Conservation (phyloP, 371 early-diverging fungal genomes). For the Haplosporangium sp. region DNA sequence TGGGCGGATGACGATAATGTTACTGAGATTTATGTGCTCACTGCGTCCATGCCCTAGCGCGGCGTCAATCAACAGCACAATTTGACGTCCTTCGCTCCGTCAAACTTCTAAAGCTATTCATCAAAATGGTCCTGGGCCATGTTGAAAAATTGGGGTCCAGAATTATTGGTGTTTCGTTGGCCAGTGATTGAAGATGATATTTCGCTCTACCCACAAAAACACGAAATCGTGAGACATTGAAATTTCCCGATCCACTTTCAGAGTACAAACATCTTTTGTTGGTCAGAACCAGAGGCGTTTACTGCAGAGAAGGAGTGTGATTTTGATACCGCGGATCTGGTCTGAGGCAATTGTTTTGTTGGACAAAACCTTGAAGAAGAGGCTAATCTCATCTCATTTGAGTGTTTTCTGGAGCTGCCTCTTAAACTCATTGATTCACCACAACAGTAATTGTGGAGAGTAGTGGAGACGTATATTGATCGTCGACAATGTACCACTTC, state of each 20-base stretch:
- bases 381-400: too few relatives aligned
- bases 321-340: background rate
- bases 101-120: background rate
- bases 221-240: too few relatives aligned
- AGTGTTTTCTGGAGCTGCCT: too few relatives aligned
- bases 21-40: background rate
- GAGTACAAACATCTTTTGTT: background rate
- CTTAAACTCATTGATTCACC: too few relatives aligned
- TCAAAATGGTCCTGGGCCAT: background rate
- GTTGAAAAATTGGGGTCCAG: background rate
- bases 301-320: conserved; percentile 3
- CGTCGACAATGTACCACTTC: too few relatives aligned
- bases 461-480: too few relatives aligned
- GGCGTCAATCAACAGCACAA: conserved; percentile 2
- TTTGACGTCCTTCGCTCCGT: background rate
- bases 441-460: too few relatives aligned
- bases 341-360: too few relatives aligned
- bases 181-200: background rate
- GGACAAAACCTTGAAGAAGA: too few relatives aligned
- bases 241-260: background rate
- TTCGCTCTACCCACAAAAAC: background rate
- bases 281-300: conserved; percentile 12
- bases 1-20: conserved; percentile 6
- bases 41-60: background rate
- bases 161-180: background rate